Evolutionary conservation across 192 early-diverging fungal genomes (phyloP).

Genomic region (Radiomyces spectabilis): DNA sequence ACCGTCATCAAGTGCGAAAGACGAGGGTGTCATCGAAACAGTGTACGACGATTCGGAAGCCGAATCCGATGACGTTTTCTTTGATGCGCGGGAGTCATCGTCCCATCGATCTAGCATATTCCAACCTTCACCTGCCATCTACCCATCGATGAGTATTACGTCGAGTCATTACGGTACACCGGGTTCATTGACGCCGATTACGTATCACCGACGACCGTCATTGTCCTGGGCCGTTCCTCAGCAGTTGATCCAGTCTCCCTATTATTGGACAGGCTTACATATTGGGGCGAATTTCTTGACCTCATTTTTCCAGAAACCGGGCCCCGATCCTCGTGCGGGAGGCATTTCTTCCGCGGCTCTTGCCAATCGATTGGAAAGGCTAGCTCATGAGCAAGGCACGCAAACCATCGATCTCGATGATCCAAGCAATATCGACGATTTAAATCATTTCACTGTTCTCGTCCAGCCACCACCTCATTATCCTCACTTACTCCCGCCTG

Average conservation of each 20-base stretch:
- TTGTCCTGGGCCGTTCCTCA: too few species aligned
- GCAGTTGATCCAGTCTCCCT: too few species aligned
- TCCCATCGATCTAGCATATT: background rate
- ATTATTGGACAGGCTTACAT: conserved; percentile 14
- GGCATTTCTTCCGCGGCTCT: background rate
- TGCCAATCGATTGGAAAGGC: background rate
- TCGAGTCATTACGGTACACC: conserved; percentile 3
- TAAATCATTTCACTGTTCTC: background rate
- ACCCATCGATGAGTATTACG: background rate
- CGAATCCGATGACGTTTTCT: background rate
- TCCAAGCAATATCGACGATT: background rate
- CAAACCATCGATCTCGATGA: background rate
- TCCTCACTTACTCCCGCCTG: conserved; percentile 17
- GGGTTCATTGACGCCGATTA: conserved; percentile 2
- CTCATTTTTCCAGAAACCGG: conserved; percentile 3
- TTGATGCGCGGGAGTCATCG: background rate
- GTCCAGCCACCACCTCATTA: conserved; percentile 4
- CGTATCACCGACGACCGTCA: too few species aligned
- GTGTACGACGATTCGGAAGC: background rate
- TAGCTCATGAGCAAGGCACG: background rate
- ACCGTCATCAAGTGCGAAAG: background rate
- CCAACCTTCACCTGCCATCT: too few species aligned
- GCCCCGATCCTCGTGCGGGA: background rate
- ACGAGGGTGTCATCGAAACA: background rate
- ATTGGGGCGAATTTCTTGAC: conserved; percentile 17